Conservation (phyloP, 148 eudicot genomes). For the Cornus florida region DNA sequence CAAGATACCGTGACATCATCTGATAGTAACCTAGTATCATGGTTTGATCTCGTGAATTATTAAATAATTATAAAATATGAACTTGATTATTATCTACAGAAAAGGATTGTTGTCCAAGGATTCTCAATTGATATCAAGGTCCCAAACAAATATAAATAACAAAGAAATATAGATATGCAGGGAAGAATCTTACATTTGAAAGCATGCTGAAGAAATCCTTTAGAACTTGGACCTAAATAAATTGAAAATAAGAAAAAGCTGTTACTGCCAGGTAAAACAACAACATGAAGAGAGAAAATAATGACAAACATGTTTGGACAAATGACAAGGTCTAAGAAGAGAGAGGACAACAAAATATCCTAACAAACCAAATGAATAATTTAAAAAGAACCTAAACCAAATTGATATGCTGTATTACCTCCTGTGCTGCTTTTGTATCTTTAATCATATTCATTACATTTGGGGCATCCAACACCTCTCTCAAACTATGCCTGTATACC, state of each 20-base stretch:
- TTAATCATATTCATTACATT: constrained; percentile 92
- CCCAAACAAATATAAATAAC: constrained; percentile 11
- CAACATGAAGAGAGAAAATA: background rate
- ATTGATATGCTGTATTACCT: constrained; percentile 41
- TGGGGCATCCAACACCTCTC: constrained; percentile 96
- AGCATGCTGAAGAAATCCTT: constrained; percentile 95
- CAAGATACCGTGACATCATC: background rate
- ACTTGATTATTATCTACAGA: background rate
- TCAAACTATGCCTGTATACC: constrained; percentile 81
- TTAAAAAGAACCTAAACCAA: background rate
- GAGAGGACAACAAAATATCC: too few relatives aligned
- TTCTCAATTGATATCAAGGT: background rate
- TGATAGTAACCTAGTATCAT: background rate
- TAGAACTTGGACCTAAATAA: constrained; percentile 79
- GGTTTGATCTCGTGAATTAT: background rate
- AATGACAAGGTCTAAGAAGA: background rate
- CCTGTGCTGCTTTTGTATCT: constrained; percentile 97
- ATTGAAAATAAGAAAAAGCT: constrained; percentile 7
- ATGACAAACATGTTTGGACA: background rate
- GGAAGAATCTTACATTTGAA: constrained; percentile 77
- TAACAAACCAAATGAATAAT: background rate
- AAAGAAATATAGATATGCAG: constrained; percentile 31
- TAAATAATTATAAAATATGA: too few relatives aligned
- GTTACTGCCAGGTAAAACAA: constrained; percentile 1
- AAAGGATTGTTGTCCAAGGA: background rate